A percentile compares a stretch with the other conserved stretches of the same genome.
These are phyloP conservation scores for Vitis hybrid DNA, from an alignment of 177 flowering plant genomes.

Conservation along the genomic window DNA sequence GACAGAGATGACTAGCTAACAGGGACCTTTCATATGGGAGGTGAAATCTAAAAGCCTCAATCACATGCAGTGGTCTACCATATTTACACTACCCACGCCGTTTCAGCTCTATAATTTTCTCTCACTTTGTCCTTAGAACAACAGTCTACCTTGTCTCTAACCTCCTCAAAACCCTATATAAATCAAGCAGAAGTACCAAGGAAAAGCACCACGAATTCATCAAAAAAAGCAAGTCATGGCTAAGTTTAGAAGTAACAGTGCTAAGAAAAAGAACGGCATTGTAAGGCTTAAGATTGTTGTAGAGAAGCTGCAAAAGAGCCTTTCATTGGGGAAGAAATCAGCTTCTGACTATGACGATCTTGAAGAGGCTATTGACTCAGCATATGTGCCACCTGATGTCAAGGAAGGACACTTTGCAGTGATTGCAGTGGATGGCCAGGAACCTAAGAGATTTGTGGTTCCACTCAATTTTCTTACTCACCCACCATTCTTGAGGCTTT, in stretches of 20 bases:
- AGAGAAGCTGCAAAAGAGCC: too few relatives aligned
- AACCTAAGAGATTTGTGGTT: too few relatives aligned
- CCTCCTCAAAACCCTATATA: not conserved
- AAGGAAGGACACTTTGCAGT: too few relatives aligned
- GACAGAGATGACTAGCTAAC: slow-evolving; percentile 12
- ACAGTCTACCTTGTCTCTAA: not conserved
- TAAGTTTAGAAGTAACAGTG: not conserved
- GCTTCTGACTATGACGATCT: too few relatives aligned
- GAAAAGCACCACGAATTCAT: not conserved
- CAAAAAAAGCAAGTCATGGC: not conserved
- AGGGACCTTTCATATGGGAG: slow-evolving; percentile 20
- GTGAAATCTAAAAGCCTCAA: slow-evolving; percentile 3
- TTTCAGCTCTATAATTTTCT: not conserved
- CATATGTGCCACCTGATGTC: too few relatives aligned
- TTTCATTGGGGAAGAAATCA: too few relatives aligned
- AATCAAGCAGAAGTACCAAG: not conserved
- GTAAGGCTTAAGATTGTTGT: too few relatives aligned
- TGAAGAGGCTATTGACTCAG: too few relatives aligned
- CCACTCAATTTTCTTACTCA: too few relatives aligned
- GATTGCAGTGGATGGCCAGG: too few relatives aligned
- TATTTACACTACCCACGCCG: not conserved
- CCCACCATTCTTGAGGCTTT: too few relatives aligned
- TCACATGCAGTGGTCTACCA: slow-evolving; percentile 37
- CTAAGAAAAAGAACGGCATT: too few relatives aligned
- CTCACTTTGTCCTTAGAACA: not conserved